These are phyloP conservation scores for Poteriospumella lacustris DNA, from an alignment of 108 stramenopile genomes.

Conservation along the genomic window DNA sequence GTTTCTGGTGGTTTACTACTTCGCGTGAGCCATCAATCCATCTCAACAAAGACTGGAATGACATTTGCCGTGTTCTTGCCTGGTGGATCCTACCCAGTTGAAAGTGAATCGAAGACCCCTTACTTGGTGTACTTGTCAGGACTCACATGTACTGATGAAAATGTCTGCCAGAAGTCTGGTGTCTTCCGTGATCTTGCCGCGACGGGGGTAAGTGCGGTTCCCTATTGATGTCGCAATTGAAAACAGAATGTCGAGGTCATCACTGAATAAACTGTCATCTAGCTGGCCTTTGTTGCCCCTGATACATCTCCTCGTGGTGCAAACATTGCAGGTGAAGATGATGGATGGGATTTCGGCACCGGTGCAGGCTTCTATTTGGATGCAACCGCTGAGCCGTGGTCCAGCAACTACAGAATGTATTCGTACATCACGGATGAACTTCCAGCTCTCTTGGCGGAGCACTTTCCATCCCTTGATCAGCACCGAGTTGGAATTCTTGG, in stretches of 20 bases:
- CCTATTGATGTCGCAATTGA: background rate
- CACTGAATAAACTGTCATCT: conserved; percentile 32
- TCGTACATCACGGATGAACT: conserved; percentile 65
- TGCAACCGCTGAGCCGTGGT: conserved; percentile 74
- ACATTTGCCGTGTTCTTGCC: conserved; percentile 48
- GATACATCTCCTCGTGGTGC: conserved; percentile 91
- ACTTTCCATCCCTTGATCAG: conserved; percentile 46
- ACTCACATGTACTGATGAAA: conserved; percentile 91
- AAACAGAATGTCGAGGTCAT: conserved; percentile 23
- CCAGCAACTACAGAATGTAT: conserved; percentile 87
- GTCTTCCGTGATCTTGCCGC: background rate
- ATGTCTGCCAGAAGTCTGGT: conserved; percentile 75
- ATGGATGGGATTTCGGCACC: conserved; percentile 81
- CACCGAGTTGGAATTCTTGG: conserved; percentile 61
- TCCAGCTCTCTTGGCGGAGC: background rate
- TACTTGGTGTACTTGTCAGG: conserved; percentile 75
- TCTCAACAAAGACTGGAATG: conserved; percentile 41
- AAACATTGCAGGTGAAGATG: conserved; percentile 48
- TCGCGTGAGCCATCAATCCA: conserved; percentile 33
- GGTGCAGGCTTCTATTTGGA: conserved; percentile 97
- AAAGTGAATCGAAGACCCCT: conserved; percentile 24
- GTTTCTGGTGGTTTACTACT: conserved; percentile 12
- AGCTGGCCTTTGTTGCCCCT: conserved; percentile 81
- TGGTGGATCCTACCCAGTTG: background rate
- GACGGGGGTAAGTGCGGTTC: background rate